phyloP scores from a whole-genome alignment of 139 green algal genomes.

The Chlorella sp. region DNA sequence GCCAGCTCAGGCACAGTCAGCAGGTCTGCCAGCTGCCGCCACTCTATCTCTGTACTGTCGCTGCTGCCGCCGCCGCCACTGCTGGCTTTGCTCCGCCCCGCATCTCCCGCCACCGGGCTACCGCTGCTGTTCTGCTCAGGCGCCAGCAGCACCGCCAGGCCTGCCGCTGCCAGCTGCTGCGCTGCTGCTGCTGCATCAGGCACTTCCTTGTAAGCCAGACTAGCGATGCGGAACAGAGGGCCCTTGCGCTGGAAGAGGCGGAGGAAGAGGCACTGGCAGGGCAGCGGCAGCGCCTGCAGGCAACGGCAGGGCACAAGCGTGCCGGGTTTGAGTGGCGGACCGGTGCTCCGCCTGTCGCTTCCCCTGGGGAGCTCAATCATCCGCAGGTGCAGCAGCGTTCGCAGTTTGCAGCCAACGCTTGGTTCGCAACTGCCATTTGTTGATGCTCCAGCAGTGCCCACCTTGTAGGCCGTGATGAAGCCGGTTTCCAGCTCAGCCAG shows the following conservation, averaged over 20 bases:
- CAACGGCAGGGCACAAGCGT: too few species aligned
- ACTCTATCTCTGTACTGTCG: not conserved
- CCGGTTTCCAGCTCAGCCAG: conserved; percentile 47
- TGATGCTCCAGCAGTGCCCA: too few species aligned
- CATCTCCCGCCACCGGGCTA: too few species aligned
- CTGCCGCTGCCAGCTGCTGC: not conserved
- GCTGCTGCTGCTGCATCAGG: conserved; percentile 37
- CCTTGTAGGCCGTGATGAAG: conserved; percentile 50
- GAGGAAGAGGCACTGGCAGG: conserved; percentile 62
- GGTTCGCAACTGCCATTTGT: too few species aligned
- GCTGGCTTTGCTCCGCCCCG: not conserved
- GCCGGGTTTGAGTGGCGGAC: too few species aligned
- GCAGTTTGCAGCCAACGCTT: not conserved
- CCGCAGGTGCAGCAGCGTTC: too few species aligned
- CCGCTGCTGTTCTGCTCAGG: too few species aligned
- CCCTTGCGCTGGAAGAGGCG: conserved; percentile 68
- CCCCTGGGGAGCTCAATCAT: too few species aligned
- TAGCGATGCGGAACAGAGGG: conserved; percentile 57
- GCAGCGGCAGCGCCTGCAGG: conserved; percentile 40
- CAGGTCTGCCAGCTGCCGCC: conserved; percentile 22
- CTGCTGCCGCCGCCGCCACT: not conserved
- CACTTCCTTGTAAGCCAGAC: conserved; percentile 67
- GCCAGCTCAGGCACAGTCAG: conserved; percentile 53
- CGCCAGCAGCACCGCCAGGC: conserved; percentile 21
- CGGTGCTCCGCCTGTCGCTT: too few species aligned